A percentile compares a stretch with the other conserved stretches of the same genome.
Evolutionary conservation across 1,284 basidiomycete genomes (phyloP).

Genomic region (Pseudomicrostroma phylloplanum): DNA sequence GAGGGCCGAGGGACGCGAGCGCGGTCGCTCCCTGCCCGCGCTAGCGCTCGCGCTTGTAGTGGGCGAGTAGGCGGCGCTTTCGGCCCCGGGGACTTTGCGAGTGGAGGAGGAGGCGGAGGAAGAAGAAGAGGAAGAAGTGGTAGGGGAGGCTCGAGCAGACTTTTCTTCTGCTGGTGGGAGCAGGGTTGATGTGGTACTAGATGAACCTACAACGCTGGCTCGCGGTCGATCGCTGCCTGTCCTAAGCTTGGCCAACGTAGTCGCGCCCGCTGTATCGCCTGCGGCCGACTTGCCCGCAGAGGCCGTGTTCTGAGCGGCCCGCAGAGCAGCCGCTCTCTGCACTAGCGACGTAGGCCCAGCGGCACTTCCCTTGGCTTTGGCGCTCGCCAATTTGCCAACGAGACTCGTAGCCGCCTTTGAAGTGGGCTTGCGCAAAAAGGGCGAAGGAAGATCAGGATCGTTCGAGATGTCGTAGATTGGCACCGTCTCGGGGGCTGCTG

Average conservation of each 20-base stretch:
- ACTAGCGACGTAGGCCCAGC: not conserved
- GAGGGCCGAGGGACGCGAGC: not conserved
- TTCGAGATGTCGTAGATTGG: slow-evolving; percentile 14
- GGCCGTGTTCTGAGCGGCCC: not conserved
- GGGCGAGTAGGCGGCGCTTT: no score
- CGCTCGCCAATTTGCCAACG: not conserved
- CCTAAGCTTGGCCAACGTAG: no score
- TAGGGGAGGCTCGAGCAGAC: no score
- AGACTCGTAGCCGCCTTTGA: slow-evolving; percentile 1
- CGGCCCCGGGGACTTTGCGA: no score
- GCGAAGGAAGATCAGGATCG: slow-evolving; percentile 17
- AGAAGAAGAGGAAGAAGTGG: no score
- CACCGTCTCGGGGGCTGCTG: not conserved
- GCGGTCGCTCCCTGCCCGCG: not conserved
- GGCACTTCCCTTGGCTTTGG: not conserved
- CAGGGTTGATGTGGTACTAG: no score
- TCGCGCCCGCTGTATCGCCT: no score
- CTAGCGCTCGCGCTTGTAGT: not conserved
- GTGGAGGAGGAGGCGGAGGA: no score
- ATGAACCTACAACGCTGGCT: no score
- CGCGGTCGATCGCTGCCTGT: no score
- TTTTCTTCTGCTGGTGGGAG: no score
- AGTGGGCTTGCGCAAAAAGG: slow-evolving; percentile 16
- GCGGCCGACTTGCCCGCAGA: not conserved
- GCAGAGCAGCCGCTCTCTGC: not conserved